These are phyloP conservation scores for Fusarium camptoceras DNA, from an alignment of 2,329 filamentous ascomycete species.

Conservation along the genomic window DNA sequence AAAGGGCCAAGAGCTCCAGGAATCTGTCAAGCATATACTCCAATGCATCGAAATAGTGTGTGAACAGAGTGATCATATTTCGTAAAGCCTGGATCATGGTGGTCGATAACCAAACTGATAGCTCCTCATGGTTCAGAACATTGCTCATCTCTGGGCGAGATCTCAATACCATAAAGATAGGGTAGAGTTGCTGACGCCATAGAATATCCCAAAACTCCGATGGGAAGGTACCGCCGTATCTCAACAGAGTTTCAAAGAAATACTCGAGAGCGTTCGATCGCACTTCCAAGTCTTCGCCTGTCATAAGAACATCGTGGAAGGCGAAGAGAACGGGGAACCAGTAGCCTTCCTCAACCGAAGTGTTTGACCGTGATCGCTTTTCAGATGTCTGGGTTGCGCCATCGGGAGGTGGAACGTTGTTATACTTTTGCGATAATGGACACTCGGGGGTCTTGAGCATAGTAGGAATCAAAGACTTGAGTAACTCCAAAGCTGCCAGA, in stretches of 20 bases:
- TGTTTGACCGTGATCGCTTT: constrained; percentile 73
- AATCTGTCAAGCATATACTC: constrained; percentile 99
- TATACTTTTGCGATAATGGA: constrained; percentile 77
- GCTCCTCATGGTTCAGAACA: constrained; percentile 92
- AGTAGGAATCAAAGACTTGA: constrained; percentile 92
- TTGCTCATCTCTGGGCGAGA: constrained; percentile 97
- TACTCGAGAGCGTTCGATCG: constrained; percentile 92
- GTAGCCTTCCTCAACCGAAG: constrained; percentile 94
- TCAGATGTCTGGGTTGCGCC: constrained; percentile 59
- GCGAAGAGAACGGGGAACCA: constrained; percentile 99
- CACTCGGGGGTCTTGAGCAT: constrained; percentile 98
- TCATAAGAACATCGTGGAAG: constrained; percentile 99
- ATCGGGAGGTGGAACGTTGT: constrained; percentile 55
- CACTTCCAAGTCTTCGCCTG: constrained; percentile 96
- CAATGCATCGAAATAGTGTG: constrained; percentile 95
- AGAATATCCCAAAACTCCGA: constrained; percentile 98
- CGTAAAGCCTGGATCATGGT: constrained; percentile 99
- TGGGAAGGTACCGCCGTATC: constrained; percentile 91
- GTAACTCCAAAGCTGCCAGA: constrained; percentile 90
- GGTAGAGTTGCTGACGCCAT: constrained; percentile 95
- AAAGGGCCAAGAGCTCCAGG: constrained; percentile 90
- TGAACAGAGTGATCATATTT: constrained; percentile 99
- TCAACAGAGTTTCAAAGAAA: constrained; percentile 92
- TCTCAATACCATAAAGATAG: constrained; percentile 97
- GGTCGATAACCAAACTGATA: constrained; percentile 98